Conservation (phyloP, 148 eudicot genomes). For the Arctostaphylos glauca region DNA sequence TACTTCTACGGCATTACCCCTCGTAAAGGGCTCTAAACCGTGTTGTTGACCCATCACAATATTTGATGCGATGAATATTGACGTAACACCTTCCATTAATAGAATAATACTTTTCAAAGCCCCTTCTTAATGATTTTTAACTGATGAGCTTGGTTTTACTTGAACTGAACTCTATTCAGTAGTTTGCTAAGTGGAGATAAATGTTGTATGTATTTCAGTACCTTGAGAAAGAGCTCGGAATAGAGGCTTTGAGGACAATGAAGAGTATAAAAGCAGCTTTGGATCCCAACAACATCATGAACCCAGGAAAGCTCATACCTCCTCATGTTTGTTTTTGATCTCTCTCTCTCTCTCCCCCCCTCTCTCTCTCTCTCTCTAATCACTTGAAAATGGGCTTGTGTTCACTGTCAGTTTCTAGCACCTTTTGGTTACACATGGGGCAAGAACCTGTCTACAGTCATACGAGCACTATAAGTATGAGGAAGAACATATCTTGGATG, state of each 20-base stretch:
- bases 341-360: neutral
- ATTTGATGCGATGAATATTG: neutral
- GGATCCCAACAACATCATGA: conserved; percentile 91
- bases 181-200: neutral
- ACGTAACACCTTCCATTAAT: neutral
- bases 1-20: neutral
- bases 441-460: neutral
- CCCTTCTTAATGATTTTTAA: neutral
- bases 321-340: conserved; percentile 82
- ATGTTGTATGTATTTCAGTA: conserved; percentile 42
- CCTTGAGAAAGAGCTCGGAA: conserved; percentile 88
- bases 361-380: neutral
- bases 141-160: neutral
- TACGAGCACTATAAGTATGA: no score
- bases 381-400: neutral
- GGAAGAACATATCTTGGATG: no score
- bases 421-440: neutral
- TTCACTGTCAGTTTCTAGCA: neutral
- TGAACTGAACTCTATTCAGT: neutral
- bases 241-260: conserved; percentile 81
- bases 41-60: neutral
- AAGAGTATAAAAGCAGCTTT: conserved; percentile 80
- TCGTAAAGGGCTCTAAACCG: neutral
- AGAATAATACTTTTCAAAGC: neutral
- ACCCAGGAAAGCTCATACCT: conserved; percentile 93